A percentile compares a stretch with the other conserved stretches of the same genome.
These are phyloP conservation scores for Brasilioporus rufonigricans DNA, from an alignment of 768 basidiomycete genomes.

Conservation along the genomic window DNA sequence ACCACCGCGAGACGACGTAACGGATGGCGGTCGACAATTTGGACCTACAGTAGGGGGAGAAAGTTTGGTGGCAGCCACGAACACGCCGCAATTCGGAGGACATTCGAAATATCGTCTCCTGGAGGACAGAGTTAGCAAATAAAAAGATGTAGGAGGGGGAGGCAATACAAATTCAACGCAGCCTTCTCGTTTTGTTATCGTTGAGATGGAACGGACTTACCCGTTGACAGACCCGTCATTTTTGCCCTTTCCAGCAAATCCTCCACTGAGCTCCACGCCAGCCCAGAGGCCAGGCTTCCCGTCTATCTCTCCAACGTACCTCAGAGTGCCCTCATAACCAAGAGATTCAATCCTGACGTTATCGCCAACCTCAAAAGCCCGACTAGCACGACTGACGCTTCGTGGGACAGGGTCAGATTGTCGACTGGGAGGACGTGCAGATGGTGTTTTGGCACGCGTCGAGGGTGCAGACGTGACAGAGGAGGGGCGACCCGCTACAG, in stretches of 20 bases:
- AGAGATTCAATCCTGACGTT: conserved; percentile 84
- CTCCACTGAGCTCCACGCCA: conserved; percentile 85
- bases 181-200: neutral
- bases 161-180: neutral
- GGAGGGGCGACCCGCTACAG: conserved; percentile 55
- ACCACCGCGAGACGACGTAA: conserved; percentile 65
- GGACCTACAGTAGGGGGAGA: conserved; percentile 68
- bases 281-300: conserved; percentile 92
- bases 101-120: conserved; percentile 87
- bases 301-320: conserved; percentile 81
- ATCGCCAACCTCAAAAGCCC: conserved; percentile 69
- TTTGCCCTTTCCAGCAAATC: conserved; percentile 89
- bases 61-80: conserved; percentile 80
- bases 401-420: conserved; percentile 58
- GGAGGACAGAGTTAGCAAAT: conserved; percentile 10
- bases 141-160: neutral
- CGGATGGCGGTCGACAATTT: conserved; percentile 69
- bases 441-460: conserved; percentile 52
- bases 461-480: conserved; percentile 56
- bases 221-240: conserved; percentile 89
- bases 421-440: conserved; percentile 61
- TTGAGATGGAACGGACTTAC: conserved; percentile 47
- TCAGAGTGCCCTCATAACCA: conserved; percentile 81
- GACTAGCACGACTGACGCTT: conserved; percentile 43
- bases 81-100: conserved; percentile 85